These are phyloP conservation scores for Ophiostoma australiae DNA, from an alignment of 2,329 filamentous ascomycete species.

Conservation along the genomic window DNA sequence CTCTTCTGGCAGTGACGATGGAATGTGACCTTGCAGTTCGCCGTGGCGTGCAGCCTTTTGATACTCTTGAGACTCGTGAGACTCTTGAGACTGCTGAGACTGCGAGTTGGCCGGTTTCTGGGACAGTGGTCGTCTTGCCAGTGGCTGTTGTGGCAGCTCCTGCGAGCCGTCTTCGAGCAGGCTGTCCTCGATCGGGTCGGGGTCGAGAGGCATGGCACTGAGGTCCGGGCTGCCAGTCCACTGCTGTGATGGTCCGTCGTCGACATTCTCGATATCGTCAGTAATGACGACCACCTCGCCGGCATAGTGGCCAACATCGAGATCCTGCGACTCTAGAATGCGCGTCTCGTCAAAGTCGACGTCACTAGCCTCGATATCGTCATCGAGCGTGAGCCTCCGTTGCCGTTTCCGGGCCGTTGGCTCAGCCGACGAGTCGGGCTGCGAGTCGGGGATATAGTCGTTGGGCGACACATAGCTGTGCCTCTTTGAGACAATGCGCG, in stretches of 20 bases:
- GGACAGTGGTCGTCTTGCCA: constrained; percentile 7
- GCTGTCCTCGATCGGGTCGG: not conserved
- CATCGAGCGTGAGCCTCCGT: not conserved
- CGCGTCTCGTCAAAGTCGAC: not conserved
- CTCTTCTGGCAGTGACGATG: constrained; percentile 27
- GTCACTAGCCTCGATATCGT: not conserved
- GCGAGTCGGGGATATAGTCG: constrained; percentile 50
- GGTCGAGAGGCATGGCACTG: constrained; percentile 16
- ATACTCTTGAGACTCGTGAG: too few relatives aligned
- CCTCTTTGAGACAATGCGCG: not conserved
- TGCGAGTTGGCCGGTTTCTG: constrained; percentile 19
- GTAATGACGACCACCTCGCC: not conserved
- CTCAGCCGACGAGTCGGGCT: constrained; percentile 36
- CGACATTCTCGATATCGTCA: not conserved
- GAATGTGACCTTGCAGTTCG: constrained; percentile 17
- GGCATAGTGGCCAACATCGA: not conserved
- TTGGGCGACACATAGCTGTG: constrained; percentile 20
- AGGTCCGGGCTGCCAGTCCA: constrained; percentile 18
- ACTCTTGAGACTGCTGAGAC: not conserved
- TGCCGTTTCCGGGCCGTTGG: not conserved
- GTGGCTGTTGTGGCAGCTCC: not conserved
- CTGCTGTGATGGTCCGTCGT: not conserved
- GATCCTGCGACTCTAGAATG: not conserved
- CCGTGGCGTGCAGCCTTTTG: too few relatives aligned
- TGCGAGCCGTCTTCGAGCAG: constrained; percentile 8